Base-by-base conservation (phyloP, 208 protist species). In the Leishmania gerbilli region DNA sequence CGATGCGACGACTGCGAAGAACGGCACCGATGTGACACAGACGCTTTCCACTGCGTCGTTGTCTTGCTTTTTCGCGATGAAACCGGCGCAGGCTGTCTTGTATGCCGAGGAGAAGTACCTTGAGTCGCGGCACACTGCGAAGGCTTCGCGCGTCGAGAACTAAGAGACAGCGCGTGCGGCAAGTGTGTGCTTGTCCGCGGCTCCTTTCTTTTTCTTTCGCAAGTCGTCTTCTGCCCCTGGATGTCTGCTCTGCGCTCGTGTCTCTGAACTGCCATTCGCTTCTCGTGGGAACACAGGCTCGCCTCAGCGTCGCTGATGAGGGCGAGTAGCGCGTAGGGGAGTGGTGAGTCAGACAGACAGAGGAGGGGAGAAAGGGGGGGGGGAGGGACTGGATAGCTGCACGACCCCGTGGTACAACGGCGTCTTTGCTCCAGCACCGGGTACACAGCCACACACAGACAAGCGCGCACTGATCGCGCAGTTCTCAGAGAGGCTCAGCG, bases 51-150 rank as follows among this genome's bases (percentile, higher is more conserved):
- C 69, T 37, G 69, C 27, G 34, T 31, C 51, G 72, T n/a, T n/a
- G 19, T 68, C 72, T 27, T 67, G 31, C 55, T 79, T 79, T 55
- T 45, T 27, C 11, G 51, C 27, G 13, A 83, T 55, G 40, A 74
- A 65, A 34, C 74, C 72, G 13, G 55, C 42, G 21, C 45, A 71
- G 45, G 62, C 72, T 11, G 60, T 83, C 40, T 79, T 79, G 34
- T 55, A 6, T 42, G 34, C 1, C 24, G 76, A 72, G n/a, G 68
- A 76, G 15, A 34, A 45, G 34, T 24, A 34, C 24, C 47, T 80
- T 55, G 67, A 34, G 24, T 56, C 51, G 7, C 74, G 74, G 31
- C 72, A 69, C 55, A 0, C 60, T 9, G 56, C 11, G 6, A 49
- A 47, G 34, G n/a, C 69, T 11, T 51, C n/a, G 9, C 24, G 69